phyloP scores from a whole-genome alignment of 768 basidiomycete genomes.

The Pleurotus tuoliensis region DNA sequence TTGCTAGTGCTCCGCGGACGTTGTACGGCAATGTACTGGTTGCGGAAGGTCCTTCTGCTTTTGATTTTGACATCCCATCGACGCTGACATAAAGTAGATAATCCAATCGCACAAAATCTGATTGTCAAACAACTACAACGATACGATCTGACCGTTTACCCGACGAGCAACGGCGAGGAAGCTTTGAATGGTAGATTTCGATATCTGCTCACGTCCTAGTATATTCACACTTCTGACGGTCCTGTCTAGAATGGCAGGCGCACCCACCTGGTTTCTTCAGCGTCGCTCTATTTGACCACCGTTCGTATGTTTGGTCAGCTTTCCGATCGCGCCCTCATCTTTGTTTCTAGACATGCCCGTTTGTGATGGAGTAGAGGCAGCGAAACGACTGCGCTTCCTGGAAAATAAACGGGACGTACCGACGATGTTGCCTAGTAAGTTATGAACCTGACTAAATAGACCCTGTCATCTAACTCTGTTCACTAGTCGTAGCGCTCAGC shows the following conservation, averaged over 20 bases:
- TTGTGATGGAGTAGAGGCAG: conserved; percentile 74
- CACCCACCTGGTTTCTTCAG: conserved; percentile 67
- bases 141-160: conserved; percentile 53
- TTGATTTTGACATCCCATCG: neutral
- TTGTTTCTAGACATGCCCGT: conserved; percentile 65
- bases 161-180: conserved; percentile 66
- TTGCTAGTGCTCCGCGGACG: conserved; percentile 45
- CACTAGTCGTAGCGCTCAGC: conserved; percentile 63
- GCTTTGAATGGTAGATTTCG: conserved; percentile 47
- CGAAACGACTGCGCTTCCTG: conserved; percentile 55
- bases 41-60: conserved; percentile 54
- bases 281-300: conserved; percentile 72
- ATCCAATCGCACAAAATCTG: conserved; percentile 65
- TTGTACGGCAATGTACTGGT: conserved; percentile 66
- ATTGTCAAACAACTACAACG: conserved; percentile 65
- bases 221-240: conserved; percentile 5
- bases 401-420: conserved; percentile 54
- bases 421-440: conserved; percentile 53
- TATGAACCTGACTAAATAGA: neutral
- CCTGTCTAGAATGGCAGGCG: conserved; percentile 57
- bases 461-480: neutral
- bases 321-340: neutral
- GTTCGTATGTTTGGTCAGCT: conserved; percentile 31
- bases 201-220: neutral
- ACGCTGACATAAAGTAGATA: conserved; percentile 39